Evolutionary conservation across 192 early-diverging fungal genomes (phyloP).

Genomic region (Dissophora globulifera): DNA sequence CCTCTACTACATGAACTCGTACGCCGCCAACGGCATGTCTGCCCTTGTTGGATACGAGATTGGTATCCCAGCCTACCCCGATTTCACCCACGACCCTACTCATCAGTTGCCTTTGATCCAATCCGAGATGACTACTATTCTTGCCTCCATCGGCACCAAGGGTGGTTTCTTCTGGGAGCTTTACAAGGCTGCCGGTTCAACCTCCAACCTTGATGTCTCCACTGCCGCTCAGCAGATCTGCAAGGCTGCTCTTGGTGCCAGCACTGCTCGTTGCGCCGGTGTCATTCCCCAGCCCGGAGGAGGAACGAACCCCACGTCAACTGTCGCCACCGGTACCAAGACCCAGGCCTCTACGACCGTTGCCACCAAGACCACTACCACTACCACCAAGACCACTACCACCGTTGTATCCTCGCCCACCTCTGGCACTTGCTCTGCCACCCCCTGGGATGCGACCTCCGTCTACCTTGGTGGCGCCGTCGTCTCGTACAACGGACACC

Average conservation of each 20-base stretch:
- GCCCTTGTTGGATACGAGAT: slow-evolving; percentile 48
- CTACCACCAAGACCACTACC: slow-evolving; percentile 7
- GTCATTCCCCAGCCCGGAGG: slow-evolving; percentile 28
- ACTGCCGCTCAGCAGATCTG: slow-evolving; percentile 51
- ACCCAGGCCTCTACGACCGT: background rate
- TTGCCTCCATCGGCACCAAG: slow-evolving; percentile 20
- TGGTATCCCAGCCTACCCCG: slow-evolving; percentile 51
- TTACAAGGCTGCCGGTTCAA: slow-evolving; percentile 24
- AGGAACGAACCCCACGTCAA: background rate
- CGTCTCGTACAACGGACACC: slow-evolving; percentile 60
- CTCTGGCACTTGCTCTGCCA: slow-evolving; percentile 45
- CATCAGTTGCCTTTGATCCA: slow-evolving; percentile 49
- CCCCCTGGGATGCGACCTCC: slow-evolving; percentile 41
- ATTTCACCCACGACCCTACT: slow-evolving; percentile 28
- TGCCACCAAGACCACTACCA: background rate
- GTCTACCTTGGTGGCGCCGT: slow-evolving; percentile 47
- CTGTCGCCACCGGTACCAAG: background rate
- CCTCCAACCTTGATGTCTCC: slow-evolving; percentile 26
- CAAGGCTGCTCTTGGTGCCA: slow-evolving; percentile 46
- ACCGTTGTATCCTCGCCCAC: slow-evolving; percentile 11
- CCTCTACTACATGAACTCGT: slow-evolving; percentile 49
- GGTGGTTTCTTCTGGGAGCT: slow-evolving; percentile 54
- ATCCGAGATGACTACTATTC: slow-evolving; percentile 33
- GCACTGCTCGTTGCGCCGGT: slow-evolving; percentile 39
- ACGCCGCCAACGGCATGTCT: slow-evolving; percentile 26